A percentile compares a stretch with the other conserved stretches of the same genome.
Conservation (phyloP, 2,329 filamentous ascomycete species). For the Lachnellula cervina region DNA sequence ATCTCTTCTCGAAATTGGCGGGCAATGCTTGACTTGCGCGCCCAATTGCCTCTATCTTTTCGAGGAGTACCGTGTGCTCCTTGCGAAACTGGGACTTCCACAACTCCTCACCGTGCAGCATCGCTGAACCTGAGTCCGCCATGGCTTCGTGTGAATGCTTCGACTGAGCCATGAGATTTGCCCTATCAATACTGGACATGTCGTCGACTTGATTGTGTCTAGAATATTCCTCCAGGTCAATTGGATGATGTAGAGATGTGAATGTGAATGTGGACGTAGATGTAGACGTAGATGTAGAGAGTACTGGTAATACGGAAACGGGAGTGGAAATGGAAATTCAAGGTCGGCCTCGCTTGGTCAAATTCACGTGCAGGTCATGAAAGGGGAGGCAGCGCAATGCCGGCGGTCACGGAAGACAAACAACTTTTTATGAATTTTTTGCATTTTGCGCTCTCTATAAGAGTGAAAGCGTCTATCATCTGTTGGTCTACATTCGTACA, state of each 20-base stretch:
- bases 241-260: too few species aligned
- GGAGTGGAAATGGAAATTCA: not conserved
- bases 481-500: constrained; percentile 18
- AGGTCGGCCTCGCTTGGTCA: not conserved
- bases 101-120: constrained; percentile 13
- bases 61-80: constrained; percentile 20
- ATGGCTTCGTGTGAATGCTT: not conserved
- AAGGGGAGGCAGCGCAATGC: not conserved
- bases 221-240: too few species aligned
- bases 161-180: not conserved
- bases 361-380: not conserved
- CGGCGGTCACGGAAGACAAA: too few species aligned
- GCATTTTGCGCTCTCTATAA: constrained; percentile 25
- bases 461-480: constrained; percentile 20
- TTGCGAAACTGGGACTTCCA: constrained; percentile 24
- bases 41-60: constrained; percentile 10
- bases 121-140: not conserved
- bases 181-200: not conserved
- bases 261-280: too few species aligned
- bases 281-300: too few species aligned
- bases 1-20: constrained; percentile 2
- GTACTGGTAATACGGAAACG: not conserved
- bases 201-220: too few species aligned
- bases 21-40: constrained; percentile 3
- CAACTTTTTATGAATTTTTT: constrained; percentile 17